Percentiles rank a stretch among this genome's conserved stretches.
phyloP scores from a whole-genome alignment of 2,329 filamentous ascomycete genomes.

The Trichoderma koningiopsis region DNA sequence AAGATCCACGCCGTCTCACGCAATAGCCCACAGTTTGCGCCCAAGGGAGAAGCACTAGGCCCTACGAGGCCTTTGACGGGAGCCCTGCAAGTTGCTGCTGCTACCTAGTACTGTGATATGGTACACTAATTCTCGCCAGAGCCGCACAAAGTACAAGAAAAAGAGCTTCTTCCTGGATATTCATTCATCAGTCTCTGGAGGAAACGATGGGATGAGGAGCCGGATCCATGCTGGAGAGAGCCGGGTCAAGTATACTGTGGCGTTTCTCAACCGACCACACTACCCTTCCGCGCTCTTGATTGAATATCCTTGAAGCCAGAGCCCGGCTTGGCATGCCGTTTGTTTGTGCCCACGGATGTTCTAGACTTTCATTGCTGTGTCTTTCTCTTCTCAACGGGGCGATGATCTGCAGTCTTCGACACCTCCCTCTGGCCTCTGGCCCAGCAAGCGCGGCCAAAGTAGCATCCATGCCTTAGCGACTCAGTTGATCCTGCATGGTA shows the following conservation, averaged over 20 bases:
- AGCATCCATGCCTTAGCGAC: constrained; percentile 6
- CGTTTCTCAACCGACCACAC: constrained; percentile 4
- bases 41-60: constrained; percentile 13
- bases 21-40: constrained; percentile 23
- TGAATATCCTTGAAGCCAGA: constrained; percentile 11
- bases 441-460: background rate
- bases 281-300: background rate
- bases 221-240: background rate
- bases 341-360: constrained; percentile 12
- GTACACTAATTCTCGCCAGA: background rate
- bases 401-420: constrained; percentile 24
- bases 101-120: background rate
- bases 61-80: background rate
- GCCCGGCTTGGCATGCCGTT: constrained; percentile 24
- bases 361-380: constrained; percentile 15
- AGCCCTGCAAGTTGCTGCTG: background rate
- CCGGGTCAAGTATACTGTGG: background rate
- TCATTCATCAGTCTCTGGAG: background rate
- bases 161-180: background rate
- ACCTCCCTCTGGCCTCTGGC: constrained; percentile 9
- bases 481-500: background rate
- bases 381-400: constrained; percentile 14
- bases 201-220: background rate
- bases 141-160: background rate
- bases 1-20: constrained; percentile 19